phyloP scores from a whole-genome alignment of 306 rosid species.

The Vigna unguiculata region DNA sequence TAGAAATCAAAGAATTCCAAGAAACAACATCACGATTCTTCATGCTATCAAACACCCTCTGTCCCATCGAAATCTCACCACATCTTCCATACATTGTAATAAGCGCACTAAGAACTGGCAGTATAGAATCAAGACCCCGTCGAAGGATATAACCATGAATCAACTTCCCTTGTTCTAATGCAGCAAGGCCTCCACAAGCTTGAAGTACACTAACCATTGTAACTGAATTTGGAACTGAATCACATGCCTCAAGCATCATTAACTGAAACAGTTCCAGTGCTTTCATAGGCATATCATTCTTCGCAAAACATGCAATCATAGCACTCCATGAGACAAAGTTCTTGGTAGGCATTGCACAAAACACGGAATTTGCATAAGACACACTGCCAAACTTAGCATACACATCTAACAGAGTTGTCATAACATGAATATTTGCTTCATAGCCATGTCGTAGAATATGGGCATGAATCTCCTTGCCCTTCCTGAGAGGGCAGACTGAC shows the following conservation, averaged over 20 bases:
- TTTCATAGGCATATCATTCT: constrained; percentile 75
- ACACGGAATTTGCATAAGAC: constrained; percentile 69
- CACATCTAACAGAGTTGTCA: constrained; percentile 89
- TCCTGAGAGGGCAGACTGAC: constrained; percentile 57
- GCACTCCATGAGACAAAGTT: constrained; percentile 96
- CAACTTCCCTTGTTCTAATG: constrained; percentile 83
- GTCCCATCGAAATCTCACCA: constrained; percentile 75
- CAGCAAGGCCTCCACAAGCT: constrained; percentile 82
- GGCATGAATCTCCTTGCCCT: constrained; percentile 93
- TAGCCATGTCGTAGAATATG: constrained; percentile 84
- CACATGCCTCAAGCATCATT: constrained; percentile 70
- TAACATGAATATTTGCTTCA: constrained; percentile 69
- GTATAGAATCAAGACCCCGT: constrained; percentile 85
- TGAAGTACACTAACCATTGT: constrained; percentile 97
- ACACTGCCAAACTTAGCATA: constrained; percentile 82
- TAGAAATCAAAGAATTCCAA: constrained; percentile 88
- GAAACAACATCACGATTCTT: constrained; percentile 72
- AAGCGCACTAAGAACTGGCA: constrained; percentile 81
- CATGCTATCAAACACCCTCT: constrained; percentile 65
- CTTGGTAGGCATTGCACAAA: constrained; percentile 68
- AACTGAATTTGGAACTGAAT: constrained; percentile 81
- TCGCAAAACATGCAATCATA: constrained; percentile 85
- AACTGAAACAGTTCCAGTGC: constrained; percentile 79
- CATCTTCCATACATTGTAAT: constrained; percentile 88
- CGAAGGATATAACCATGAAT: constrained; percentile 88